Evolutionary conservation across 768 basidiomycete genomes (phyloP).

Genomic region (Podaxis sp.): DNA sequence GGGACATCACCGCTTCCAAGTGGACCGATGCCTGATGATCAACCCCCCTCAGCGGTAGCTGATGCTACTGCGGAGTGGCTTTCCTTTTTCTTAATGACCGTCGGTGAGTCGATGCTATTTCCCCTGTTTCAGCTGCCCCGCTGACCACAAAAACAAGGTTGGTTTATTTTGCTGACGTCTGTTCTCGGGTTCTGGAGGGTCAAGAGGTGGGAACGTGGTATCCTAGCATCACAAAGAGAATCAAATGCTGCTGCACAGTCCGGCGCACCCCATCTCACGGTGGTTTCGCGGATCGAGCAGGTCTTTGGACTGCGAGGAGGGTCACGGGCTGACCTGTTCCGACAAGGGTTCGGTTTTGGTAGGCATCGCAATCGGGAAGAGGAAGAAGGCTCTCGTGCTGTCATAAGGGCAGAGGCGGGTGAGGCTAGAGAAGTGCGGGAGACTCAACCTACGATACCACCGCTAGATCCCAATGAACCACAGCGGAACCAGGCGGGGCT

Average conservation of each 20-base stretch:
- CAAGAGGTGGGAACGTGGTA: slow-evolving; percentile 82
- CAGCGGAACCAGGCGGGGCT: slow-evolving; percentile 38
- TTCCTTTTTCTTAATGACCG: slow-evolving; percentile 91
- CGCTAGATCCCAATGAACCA: slow-evolving; percentile 32
- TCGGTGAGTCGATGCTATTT: slow-evolving; percentile 41
- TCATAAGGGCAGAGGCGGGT: slow-evolving; percentile 28
- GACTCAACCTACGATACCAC: slow-evolving; percentile 30
- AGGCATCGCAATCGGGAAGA: slow-evolving; percentile 22
- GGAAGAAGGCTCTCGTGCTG: slow-evolving; percentile 21
- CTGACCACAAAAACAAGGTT: slow-evolving; percentile 18
- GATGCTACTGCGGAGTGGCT: slow-evolving; percentile 89
- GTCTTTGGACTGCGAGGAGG: slow-evolving; percentile 35
- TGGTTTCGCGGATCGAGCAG: slow-evolving; percentile 34
- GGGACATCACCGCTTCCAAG: slow-evolving; percentile 18
- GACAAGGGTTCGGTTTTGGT: slow-evolving; percentile 41
- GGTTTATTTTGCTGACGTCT: slow-evolving; percentile 71
- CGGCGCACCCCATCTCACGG: slow-evolving; percentile 15
- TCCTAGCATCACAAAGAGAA: slow-evolving; percentile 53
- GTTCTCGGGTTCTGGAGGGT: slow-evolving; percentile 87
- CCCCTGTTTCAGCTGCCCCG: not conserved
- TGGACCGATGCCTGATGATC: slow-evolving; percentile 30
- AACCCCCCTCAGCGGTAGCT: slow-evolving; percentile 36
- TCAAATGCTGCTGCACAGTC: slow-evolving; percentile 16
- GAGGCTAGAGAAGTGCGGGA: slow-evolving; percentile 16
- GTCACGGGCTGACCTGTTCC: slow-evolving; percentile 36